Base-by-base conservation (phyloP, 1,284 basidiomycete genomes). In the Leccinum pallidistipes region DNA sequence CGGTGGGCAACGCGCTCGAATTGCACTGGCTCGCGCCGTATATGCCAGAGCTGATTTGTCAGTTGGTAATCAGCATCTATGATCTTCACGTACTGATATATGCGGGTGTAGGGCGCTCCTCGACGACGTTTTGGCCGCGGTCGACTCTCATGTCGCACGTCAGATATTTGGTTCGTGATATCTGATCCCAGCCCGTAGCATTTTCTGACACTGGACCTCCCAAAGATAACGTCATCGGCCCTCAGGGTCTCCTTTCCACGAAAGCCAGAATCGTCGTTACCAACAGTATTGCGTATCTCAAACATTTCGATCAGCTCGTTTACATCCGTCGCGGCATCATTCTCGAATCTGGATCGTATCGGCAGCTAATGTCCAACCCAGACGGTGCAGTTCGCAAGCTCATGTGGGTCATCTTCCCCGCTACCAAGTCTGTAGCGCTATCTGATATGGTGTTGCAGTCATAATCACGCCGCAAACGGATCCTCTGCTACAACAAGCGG, bases 201-300 rank as follows among this genome's bases (percentile, higher is more conserved):
- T 32, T 10, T 1, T 53, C 55, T 65, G n/a, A 68, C 40, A 10
- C 34, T 5, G 1, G 5, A 0, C 27, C 53, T 24, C 58, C 76
- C 2, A 76, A 52, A 88, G 94, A 97, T 68, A 82, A 92, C 54
- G 94, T 98, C 36, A 91, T 98, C 62, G 96, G 96, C 3, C 95
- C 95, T 1, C 79, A 86, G 58, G 96, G 96, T 60, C 71, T 98
- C 3, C 86, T 98, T 32, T 84, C 90, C 16, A 84, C 85, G 47
- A 97, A 97, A 76, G 94, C 94, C 5, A 83, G 96, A 29, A 83
- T 98, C 56, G 78, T 98, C 3, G 93, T 96, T 62, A 97, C 95
- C 21, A 96, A 98, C 76, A 90, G 90, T 53, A 88, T 98, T 47
- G 85, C 94, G 16, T 96, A 92, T 72, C 81, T 96, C 55, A 84